Percentiles rank a stretch among this genome's conserved stretches.
These are phyloP conservation scores for Glarea lozoyensis DNA, from an alignment of 495 filamentous ascomycete genomes.

Conservation along the genomic window DNA sequence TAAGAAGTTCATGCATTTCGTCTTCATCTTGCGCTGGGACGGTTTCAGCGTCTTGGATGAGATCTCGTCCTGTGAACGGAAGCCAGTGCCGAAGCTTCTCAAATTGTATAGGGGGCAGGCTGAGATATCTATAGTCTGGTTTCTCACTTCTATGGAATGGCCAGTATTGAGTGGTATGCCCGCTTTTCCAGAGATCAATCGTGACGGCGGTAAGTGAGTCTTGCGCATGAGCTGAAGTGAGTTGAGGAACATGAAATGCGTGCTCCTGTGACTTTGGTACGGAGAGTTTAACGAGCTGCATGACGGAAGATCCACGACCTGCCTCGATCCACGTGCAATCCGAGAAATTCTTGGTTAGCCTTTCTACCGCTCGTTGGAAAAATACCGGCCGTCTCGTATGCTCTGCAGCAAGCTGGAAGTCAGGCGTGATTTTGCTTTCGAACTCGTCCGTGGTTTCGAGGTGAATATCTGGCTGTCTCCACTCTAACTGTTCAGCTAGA, in stretches of 20 bases:
- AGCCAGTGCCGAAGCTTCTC: conserved; percentile 29
- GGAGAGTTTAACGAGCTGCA: conserved; percentile 17
- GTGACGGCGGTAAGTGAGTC: conserved; percentile 17
- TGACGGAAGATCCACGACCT: conserved; percentile 26
- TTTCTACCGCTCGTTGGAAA: conserved; percentile 30
- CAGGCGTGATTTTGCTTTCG: neutral
- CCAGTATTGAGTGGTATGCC: conserved; percentile 13
- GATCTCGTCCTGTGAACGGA: neutral
- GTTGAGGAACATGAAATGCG: neutral
- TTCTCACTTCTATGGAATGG: conserved; percentile 12
- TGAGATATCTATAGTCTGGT: conserved; percentile 22
- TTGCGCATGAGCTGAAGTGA: neutral
- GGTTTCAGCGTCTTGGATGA: neutral
- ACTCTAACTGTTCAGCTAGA: conserved; percentile 20
- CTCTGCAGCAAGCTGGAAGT: conserved; percentile 8
- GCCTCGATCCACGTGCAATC: conserved; percentile 30
- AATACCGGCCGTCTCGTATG: conserved; percentile 34
- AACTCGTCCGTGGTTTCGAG: neutral
- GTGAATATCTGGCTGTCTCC: conserved; percentile 16
- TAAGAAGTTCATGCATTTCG: neutral
- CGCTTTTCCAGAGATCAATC: conserved; percentile 21
- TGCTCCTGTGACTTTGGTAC: neutral
- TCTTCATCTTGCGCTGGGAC: too few species aligned
- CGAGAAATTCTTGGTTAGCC: conserved; percentile 17
- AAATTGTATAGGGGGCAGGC: conserved; percentile 48